Evolutionary conservation across 2,329 filamentous ascomycete genomes (phyloP).

Genomic region (Cercospora citrullina): DNA sequence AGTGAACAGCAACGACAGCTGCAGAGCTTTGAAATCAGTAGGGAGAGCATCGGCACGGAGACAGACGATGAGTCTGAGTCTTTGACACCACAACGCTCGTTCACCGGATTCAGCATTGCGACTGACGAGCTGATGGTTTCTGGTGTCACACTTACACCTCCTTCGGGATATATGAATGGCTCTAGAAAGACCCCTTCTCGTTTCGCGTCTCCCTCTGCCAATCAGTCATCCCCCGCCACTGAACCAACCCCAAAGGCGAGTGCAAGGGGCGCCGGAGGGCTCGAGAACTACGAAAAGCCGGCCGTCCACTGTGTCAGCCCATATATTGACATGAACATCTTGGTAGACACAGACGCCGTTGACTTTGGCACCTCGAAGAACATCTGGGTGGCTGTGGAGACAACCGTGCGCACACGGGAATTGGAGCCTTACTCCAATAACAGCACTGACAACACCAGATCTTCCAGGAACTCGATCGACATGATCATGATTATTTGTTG

Average conservation of each 20-base stretch:
- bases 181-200: conserved; percentile 14
- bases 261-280: not conserved
- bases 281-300: not conserved
- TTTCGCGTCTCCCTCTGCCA: conserved; percentile 20
- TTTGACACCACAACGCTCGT: conserved; percentile 26
- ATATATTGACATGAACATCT: conserved; percentile 32
- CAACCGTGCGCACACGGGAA: conserved; percentile 29
- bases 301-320: conserved; percentile 23
- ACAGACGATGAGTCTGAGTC: conserved; percentile 14
- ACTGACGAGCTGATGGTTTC: conserved; percentile 26
- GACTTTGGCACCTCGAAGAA: conserved; percentile 30
- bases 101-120: conserved; percentile 34
- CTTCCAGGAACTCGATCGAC: conserved; percentile 16
- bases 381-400: conserved; percentile 37
- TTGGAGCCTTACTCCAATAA: conserved; percentile 7
- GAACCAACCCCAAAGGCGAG: conserved; percentile 27
- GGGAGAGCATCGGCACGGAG: conserved; percentile 29
- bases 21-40: conserved; percentile 35
- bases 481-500: conserved; percentile 21
- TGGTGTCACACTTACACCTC: conserved; percentile 20
- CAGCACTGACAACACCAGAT: not conserved
- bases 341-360: conserved; percentile 27
- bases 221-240: conserved; percentile 17
- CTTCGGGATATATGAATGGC: conserved; percentile 7
- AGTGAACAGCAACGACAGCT: conserved; percentile 27